phyloP scores from a whole-genome alignment of 2,329 filamentous ascomycete genomes.

The Lecanicillium sp. region DNA sequence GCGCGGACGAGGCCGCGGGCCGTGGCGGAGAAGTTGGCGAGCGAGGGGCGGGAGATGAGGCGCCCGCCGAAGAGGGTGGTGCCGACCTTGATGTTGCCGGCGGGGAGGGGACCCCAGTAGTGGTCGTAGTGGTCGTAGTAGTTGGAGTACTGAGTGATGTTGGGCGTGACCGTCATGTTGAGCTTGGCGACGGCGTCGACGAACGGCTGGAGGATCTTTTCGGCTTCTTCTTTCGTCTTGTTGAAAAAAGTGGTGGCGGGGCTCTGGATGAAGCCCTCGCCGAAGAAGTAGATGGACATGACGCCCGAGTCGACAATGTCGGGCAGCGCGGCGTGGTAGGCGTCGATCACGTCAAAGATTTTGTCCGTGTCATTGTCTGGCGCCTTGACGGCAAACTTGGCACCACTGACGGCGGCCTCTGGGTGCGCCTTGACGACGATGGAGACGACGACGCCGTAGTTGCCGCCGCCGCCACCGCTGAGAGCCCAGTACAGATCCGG shows the following conservation, averaged over 20 bases:
- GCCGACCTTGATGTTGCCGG: slow-evolving; percentile 20
- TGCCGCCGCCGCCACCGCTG: slow-evolving; percentile 48
- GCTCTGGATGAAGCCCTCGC: slow-evolving; percentile 35
- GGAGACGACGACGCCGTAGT: slow-evolving; percentile 41
- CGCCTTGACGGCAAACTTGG: slow-evolving; percentile 1
- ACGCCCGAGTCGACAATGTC: slow-evolving; percentile 41
- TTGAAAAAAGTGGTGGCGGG: slow-evolving; percentile 40
- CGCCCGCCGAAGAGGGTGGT: slow-evolving; percentile 23
- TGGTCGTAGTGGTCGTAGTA: slow-evolving; percentile 19
- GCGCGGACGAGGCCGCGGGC: slow-evolving; percentile 11
- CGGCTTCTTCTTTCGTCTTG: slow-evolving; percentile 33
- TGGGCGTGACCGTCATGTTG: slow-evolving; percentile 16
- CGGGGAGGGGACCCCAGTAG: slow-evolving; percentile 19
- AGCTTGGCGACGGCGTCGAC: slow-evolving; percentile 19
- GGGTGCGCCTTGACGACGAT: background rate
- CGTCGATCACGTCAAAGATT: slow-evolving; percentile 18
- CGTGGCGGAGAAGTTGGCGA: slow-evolving; percentile 15
- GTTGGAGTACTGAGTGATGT: slow-evolving; percentile 18
- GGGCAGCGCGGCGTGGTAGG: slow-evolving; percentile 16
- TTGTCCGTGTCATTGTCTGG: background rate
- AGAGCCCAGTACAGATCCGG: slow-evolving; percentile 55
- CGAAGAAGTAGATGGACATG: slow-evolving; percentile 40
- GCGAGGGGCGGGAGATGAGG: slow-evolving; percentile 18
- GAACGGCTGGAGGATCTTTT: slow-evolving; percentile 37
- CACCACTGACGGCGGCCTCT: background rate